Evolutionary conservation across 441 rosid species (phyloP).

Genomic region (Gossypium laxum): DNA sequence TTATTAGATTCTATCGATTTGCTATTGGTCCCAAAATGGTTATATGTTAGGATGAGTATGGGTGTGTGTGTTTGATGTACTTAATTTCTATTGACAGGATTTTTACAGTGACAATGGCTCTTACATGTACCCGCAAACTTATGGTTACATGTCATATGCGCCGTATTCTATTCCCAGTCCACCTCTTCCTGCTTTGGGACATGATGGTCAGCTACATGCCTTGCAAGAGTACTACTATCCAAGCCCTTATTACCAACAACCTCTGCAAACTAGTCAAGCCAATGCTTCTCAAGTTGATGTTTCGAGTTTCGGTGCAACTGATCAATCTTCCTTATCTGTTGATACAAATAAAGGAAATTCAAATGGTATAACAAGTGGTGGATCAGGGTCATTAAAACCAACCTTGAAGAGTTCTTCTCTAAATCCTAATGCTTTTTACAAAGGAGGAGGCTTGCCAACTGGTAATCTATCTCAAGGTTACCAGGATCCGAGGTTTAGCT

Average conservation of each 20-base stretch:
- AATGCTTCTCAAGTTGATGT: conserved; percentile 25
- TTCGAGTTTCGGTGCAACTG: conserved; percentile 20
- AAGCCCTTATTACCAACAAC: conserved; percentile 31
- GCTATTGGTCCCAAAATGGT: background rate
- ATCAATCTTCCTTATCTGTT: conserved; percentile 24
- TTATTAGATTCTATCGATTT: background rate
- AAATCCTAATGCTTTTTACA: conserved; percentile 34
- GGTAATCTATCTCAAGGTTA: conserved; percentile 27
- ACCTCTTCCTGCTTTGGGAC: conserved; percentile 28
- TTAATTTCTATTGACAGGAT: conserved; percentile 21
- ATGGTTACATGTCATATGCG: conserved; percentile 35
- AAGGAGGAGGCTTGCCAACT: conserved; percentile 33
- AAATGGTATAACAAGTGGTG: conserved; percentile 24
- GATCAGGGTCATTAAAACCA: conserved; percentile 27
- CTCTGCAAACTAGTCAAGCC: conserved; percentile 20
- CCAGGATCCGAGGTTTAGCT: conserved; percentile 37
- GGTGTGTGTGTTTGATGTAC: background rate
- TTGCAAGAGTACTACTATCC: conserved; percentile 42
- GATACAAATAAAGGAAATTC: conserved; percentile 30
- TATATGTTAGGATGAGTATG: background rate
- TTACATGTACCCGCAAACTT: conserved; percentile 30
- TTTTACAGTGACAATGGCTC: conserved; percentile 38
- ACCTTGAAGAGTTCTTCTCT: conserved; percentile 30
- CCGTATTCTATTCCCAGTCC: conserved; percentile 35
- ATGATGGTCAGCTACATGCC: conserved; percentile 34